phyloP scores from a whole-genome alignment of 805 yeast species.

The Yarrowia sp. region DNA sequence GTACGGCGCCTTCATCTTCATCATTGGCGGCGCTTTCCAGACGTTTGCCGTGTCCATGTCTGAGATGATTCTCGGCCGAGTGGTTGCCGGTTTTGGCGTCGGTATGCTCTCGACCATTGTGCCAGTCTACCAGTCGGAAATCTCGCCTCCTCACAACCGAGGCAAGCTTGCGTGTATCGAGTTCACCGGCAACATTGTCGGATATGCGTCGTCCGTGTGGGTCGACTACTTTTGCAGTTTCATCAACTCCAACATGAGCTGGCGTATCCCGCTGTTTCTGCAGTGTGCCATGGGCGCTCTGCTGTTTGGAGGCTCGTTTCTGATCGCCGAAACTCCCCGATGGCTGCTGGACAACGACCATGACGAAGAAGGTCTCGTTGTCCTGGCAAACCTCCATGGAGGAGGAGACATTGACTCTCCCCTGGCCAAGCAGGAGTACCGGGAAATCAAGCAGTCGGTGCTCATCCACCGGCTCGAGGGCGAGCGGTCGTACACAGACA shows the following conservation, averaged over 20 bases:
- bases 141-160: slow-evolving; percentile 84
- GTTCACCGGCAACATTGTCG: slow-evolving; percentile 84
- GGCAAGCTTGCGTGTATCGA: slow-evolving; percentile 87
- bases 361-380: slow-evolving; percentile 83
- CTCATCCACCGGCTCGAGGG: slow-evolving; percentile 81
- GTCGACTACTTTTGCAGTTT: slow-evolving; percentile 78
- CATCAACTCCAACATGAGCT: slow-evolving; percentile 64
- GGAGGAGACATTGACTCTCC: slow-evolving; percentile 77
- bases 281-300: slow-evolving; percentile 77
- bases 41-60: slow-evolving; percentile 62
- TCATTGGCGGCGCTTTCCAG: slow-evolving; percentile 80
- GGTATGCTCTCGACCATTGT: slow-evolving; percentile 84
- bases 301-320: slow-evolving; percentile 73
- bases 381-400: slow-evolving; percentile 81
- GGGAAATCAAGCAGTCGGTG: slow-evolving; percentile 82
- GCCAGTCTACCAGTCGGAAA: slow-evolving; percentile 87
- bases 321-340: slow-evolving; percentile 87
- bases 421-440: slow-evolving; percentile 72
- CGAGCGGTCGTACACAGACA: slow-evolving; percentile 72
- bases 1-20: slow-evolving; percentile 78
- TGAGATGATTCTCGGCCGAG: slow-evolving; percentile 73
- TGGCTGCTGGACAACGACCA: slow-evolving; percentile 84
- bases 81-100: slow-evolving; percentile 84
- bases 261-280: slow-evolving; percentile 80
- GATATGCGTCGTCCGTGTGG: slow-evolving; percentile 86